Evolutionary conservation across 2,329 filamentous ascomycete genomes (phyloP), one percentile per base, ranked within the genome.

Genomic region (Neofusicoccum parvum): DNA sequence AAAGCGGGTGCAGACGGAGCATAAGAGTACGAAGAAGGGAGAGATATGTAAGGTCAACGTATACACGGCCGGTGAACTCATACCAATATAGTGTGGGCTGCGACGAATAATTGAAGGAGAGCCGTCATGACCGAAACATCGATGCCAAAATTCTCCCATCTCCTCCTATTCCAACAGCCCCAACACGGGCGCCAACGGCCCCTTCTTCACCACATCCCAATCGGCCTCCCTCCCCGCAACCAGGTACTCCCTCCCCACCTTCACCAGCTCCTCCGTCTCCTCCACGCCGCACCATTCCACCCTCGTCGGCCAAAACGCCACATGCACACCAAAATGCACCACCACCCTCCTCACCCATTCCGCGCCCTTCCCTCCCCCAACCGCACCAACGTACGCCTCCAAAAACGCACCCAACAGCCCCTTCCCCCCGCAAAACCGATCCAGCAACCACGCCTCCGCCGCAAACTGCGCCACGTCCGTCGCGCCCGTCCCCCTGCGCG

Each of bases 381-480:
- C 62, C 34, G 39, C 62, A 1, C 23, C 15, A 39, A 68, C 17
- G 59, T 70, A 70, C 3, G 37, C 66, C 23, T 65, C 65, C 45
- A 79, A 50, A 51, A 79, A 79, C 0, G 70, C 69, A 11, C 36
- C 3, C 3, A 69, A 67, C 12, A 79, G 62, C 0, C 74, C 75
- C 23, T 70, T 71, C 0, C 66, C 68, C 0, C 75, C 76, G n/a
- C 70, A 65, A 64, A 75, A 76, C 1, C 69, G 69, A 69, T 79
- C 77, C 0, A 79, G 70, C 5, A 79, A 68, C 43, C 72, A 78
- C 4, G 77, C 71, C 62, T 78, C 76, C 0, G 76, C 76, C 15
- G 74, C 72, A 59, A 79, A 79, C 45, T 78, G 77, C 2, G 70
- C 77, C 0, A 77, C 72, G 64, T 79, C 77, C 7, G 76, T 78